Percentiles rank a stretch among this genome's conserved stretches.
Conservation (phyloP, 768 basidiomycete species). For the Auricularia sp. region DNA sequence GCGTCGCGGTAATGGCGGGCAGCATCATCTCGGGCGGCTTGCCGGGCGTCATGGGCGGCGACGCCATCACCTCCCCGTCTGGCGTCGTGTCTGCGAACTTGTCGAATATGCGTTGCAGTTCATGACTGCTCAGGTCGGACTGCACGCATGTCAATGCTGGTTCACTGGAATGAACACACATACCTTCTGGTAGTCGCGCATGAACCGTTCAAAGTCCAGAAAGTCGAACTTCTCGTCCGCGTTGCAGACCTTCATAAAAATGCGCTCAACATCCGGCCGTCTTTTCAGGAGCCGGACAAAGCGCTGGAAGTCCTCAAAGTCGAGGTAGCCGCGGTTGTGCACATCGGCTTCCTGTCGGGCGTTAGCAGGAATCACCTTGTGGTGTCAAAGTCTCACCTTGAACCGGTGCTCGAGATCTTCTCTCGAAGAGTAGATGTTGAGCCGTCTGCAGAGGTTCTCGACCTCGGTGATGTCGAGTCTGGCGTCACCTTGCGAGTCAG, state of each 20-base stretch:
- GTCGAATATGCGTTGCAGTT: too few species aligned
- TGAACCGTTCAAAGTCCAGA: constrained; percentile 37
- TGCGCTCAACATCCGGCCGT: constrained; percentile 67
- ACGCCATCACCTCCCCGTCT: too few species aligned
- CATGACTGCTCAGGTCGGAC: too few species aligned
- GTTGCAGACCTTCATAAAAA: constrained; percentile 39
- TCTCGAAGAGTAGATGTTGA: constrained; percentile 54
- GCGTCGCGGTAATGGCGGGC: too few species aligned
- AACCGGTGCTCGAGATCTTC: constrained; percentile 49
- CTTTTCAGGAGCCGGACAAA: constrained; percentile 77
- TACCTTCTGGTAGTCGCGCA: constrained; percentile 43
- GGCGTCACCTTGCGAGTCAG: constrained; percentile 52
- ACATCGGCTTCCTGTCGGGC: constrained; percentile 53
- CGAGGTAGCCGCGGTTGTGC: constrained; percentile 45
- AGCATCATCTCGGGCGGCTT: too few species aligned
- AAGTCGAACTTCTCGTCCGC: constrained; percentile 27
- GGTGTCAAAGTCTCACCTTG: too few species aligned
- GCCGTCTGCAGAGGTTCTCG: constrained; percentile 54
- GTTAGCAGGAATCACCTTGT: too few species aligned
- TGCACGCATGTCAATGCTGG: too few species aligned
- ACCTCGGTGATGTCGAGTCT: constrained; percentile 62
- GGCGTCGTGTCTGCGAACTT: too few species aligned
- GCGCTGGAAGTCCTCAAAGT: constrained; percentile 67
- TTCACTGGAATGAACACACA: too few species aligned
- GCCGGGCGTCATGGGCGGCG: too few species aligned